Percentiles rank a stretch among this genome's conserved stretches.
Conservation (phyloP, 2,329 filamentous ascomycete genomes). For the Colletotrichum tropicicola region DNA sequence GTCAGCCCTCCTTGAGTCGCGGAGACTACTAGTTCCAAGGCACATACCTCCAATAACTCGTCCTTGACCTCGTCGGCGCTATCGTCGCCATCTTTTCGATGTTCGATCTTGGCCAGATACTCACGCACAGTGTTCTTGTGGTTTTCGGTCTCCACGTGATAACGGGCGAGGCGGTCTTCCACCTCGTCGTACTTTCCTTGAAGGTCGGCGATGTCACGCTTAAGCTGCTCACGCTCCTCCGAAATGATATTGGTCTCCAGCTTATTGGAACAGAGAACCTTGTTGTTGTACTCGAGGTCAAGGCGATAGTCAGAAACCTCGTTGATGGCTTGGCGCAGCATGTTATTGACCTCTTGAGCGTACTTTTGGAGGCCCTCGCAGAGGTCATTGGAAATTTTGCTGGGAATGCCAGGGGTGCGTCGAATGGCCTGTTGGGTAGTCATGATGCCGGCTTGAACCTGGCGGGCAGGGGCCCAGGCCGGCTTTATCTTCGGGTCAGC, state of each 20-base stretch:
- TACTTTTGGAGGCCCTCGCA: conserved; percentile 34
- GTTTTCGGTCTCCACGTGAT: conserved; percentile 28
- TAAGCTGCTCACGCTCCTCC: conserved; percentile 26
- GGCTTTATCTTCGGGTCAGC: conserved; percentile 21
- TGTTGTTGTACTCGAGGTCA: conserved; percentile 43
- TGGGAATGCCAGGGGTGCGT: conserved; percentile 30
- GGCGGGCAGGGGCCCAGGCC: conserved; percentile 26
- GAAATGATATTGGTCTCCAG: conserved; percentile 25
- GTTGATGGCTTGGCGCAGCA: conserved; percentile 30
- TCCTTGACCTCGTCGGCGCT: conserved; percentile 36
- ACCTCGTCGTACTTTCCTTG: conserved; percentile 32
- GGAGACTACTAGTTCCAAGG: too few species aligned
- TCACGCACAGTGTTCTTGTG: conserved; percentile 29
- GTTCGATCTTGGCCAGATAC: conserved; percentile 22
- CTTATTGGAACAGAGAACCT: conserved; percentile 33
- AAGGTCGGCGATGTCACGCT: conserved; percentile 35
- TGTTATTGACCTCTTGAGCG: conserved; percentile 39
- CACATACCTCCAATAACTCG: conserved; percentile 33
- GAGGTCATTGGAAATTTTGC: conserved; percentile 27
- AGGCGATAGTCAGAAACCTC: conserved; percentile 36
- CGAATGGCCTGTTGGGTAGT: conserved; percentile 31
- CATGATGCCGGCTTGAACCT: conserved; percentile 31
- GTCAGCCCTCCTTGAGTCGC: neutral
- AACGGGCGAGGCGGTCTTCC: conserved; percentile 32
- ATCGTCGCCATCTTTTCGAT: conserved; percentile 10